Conservation (phyloP, 73 alveolate species). For the Paramecium pentaurelia region DNA sequence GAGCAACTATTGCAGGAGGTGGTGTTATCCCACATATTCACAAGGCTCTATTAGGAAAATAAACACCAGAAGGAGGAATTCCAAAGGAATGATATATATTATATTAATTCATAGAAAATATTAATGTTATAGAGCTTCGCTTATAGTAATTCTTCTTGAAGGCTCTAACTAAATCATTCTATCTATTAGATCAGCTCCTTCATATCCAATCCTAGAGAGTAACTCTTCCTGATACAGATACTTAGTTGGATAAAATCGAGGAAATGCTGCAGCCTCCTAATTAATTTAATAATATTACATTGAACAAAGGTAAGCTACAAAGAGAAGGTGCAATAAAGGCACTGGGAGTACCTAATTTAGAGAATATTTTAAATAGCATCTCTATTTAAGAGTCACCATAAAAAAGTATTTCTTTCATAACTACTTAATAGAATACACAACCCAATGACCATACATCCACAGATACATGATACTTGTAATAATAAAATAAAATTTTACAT, state of each 20-base stretch:
- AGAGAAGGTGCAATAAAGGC: conserved; percentile 23
- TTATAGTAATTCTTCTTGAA: background rate
- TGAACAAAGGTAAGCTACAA: background rate
- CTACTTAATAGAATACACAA: background rate
- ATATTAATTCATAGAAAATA: conserved; percentile 30
- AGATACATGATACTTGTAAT: background rate
- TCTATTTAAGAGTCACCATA: background rate
- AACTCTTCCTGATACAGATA: background rate
- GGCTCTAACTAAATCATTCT: conserved; percentile 16
- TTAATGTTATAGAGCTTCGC: conserved; percentile 22
- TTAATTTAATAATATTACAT: background rate
- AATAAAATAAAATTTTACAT: background rate
- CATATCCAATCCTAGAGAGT: background rate
- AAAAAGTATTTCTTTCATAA: background rate
- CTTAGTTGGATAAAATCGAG: conserved; percentile 1
- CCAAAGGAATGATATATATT: conserved; percentile 43
- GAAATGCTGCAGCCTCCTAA: background rate
- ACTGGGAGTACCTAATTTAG: conserved; percentile 6
- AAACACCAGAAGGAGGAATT: conserved; percentile 52
- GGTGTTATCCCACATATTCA: conserved; percentile 99
- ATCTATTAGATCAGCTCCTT: background rate
- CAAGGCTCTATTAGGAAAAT: conserved; percentile 77
- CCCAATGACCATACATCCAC: conserved; percentile 18
- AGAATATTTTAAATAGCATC: conserved; percentile 17
- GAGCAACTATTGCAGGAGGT: conserved; percentile 99